Evolutionary conservation across 2,329 filamentous ascomycete species (phyloP).

Genomic region (Monosporascus sp.): DNA sequence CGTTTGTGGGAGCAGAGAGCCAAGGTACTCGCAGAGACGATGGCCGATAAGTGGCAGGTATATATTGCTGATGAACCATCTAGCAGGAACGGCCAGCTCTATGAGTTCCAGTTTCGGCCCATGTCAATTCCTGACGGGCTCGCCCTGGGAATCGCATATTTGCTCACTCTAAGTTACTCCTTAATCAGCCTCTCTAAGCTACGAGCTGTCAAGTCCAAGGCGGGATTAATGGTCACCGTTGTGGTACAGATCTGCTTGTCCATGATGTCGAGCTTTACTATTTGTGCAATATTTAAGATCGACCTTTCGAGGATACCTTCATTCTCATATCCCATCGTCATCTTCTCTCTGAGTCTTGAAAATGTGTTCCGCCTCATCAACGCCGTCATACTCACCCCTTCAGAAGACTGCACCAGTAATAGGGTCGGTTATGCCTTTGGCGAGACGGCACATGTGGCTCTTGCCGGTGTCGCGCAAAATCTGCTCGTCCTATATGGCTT

Average conservation of each 20-base stretch:
- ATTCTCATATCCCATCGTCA: conserved; percentile 71
- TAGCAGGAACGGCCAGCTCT: conserved; percentile 55
- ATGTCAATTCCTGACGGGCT: conserved; percentile 63
- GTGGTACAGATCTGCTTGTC: conserved; percentile 66
- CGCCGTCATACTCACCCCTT: conserved; percentile 66
- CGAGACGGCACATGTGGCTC: conserved; percentile 64
- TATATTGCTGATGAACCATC: conserved; percentile 54
- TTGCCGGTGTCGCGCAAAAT: conserved; percentile 66
- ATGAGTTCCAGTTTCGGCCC: conserved; percentile 74
- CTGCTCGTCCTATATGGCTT: conserved; percentile 60
- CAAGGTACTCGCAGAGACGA: conserved; percentile 43
- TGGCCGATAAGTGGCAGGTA: conserved; percentile 55
- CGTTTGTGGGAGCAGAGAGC: conserved; percentile 61
- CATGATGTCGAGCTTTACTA: conserved; percentile 73
- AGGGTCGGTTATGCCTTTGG: conserved; percentile 72
- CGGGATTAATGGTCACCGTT: conserved; percentile 68
- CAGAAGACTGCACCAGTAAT: conserved; percentile 62
- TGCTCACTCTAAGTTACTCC: conserved; percentile 60
- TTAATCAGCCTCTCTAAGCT: conserved; percentile 63
- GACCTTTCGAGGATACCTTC: conserved; percentile 71
- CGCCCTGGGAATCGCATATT: conserved; percentile 61
- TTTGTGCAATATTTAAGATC: conserved; percentile 71
- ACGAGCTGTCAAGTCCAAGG: conserved; percentile 68
- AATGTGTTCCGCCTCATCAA: conserved; percentile 78
- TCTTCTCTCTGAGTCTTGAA: conserved; percentile 71